Evolutionary conservation across 345 rosid genomes (phyloP).

Genomic region (Dipteronia sinensis): DNA sequence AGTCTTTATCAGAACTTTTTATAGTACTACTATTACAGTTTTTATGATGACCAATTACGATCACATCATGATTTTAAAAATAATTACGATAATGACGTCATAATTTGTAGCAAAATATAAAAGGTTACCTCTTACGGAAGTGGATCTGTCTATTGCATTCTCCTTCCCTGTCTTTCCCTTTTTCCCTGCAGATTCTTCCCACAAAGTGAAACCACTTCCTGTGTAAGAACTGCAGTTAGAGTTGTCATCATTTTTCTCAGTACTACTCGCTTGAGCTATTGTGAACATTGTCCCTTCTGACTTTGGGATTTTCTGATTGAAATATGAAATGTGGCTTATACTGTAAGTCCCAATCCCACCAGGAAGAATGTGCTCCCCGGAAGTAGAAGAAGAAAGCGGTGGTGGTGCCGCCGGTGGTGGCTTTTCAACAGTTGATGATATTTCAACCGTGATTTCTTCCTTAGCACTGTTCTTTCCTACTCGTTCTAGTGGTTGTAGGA

Average conservation of each 20-base stretch:
- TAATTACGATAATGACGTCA: not conserved
- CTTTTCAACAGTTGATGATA: constrained; percentile 46
- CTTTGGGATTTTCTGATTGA: constrained; percentile 62
- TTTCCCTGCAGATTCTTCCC: constrained; percentile 77
- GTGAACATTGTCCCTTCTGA: constrained; percentile 61
- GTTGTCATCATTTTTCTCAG: constrained; percentile 70
- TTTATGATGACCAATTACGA: not conserved
- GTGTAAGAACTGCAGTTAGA: constrained; percentile 82
- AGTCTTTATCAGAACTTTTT: not conserved
- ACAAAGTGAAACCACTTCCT: constrained; percentile 75
- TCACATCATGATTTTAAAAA: no score
- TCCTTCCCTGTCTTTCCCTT: constrained; percentile 98
- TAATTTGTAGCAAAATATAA: not conserved
- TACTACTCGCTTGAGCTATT: constrained; percentile 48
- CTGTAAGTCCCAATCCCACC: constrained; percentile 96
- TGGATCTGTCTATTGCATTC: constrained; percentile 55
- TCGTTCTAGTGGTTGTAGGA: constrained; percentile 39
- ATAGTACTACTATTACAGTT: no score
- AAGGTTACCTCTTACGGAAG: constrained; percentile 40
- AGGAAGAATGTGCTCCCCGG: constrained; percentile 69
- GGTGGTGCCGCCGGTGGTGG: constrained; percentile 63
- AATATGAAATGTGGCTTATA: constrained; percentile 68
- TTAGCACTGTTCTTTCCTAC: constrained; percentile 49
- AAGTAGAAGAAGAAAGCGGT: constrained; percentile 29
- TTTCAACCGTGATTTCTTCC: constrained; percentile 51